Conservation (phyloP, 805 yeast species). For the Candida loeiensis region DNA sequence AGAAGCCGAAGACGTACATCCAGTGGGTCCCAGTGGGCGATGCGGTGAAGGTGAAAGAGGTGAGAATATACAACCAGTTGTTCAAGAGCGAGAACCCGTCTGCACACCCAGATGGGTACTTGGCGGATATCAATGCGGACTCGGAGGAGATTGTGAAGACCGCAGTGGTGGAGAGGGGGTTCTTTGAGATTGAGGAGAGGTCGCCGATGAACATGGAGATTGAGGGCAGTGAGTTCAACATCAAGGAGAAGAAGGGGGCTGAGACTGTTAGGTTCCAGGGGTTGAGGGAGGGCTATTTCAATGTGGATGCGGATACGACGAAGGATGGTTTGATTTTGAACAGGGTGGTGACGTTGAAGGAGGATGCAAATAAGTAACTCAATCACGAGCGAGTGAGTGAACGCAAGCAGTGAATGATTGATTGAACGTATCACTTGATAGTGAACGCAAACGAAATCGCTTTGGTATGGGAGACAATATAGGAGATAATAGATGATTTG, state of each 20-base stretch:
- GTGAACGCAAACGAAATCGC: too few relatives aligned
- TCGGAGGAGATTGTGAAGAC: slow-evolving; percentile 64
- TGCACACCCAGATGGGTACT: slow-evolving; percentile 81
- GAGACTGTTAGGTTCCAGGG: slow-evolving; percentile 98
- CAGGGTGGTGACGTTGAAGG: slow-evolving; percentile 91
- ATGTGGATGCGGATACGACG: slow-evolving; percentile 75
- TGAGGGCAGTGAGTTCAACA: slow-evolving; percentile 60
- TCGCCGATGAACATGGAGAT: slow-evolving; percentile 74
- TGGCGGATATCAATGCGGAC: slow-evolving; percentile 76
- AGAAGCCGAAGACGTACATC: slow-evolving; percentile 91
- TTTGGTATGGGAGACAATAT: too few relatives aligned
- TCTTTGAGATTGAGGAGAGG: slow-evolving; percentile 58
- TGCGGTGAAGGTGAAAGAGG: slow-evolving; percentile 60
- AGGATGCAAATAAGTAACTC: slow-evolving; percentile 20
- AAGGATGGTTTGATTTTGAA: slow-evolving; percentile 67
- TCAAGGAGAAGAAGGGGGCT: slow-evolving; percentile 59
- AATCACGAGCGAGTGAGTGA: background rate
- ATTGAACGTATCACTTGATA: too few relatives aligned
- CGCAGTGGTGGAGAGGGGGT: slow-evolving; percentile 76
- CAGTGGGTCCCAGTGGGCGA: slow-evolving; percentile 89
- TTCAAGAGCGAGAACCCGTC: slow-evolving; percentile 91
- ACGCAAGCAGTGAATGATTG: background rate
- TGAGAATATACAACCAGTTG: slow-evolving; percentile 81
- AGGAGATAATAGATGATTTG: too few relatives aligned
- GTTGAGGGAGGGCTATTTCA: slow-evolving; percentile 92